phyloP scores from a whole-genome alignment of 1,139 yeast species.

The Kodamaea sp. region DNA sequence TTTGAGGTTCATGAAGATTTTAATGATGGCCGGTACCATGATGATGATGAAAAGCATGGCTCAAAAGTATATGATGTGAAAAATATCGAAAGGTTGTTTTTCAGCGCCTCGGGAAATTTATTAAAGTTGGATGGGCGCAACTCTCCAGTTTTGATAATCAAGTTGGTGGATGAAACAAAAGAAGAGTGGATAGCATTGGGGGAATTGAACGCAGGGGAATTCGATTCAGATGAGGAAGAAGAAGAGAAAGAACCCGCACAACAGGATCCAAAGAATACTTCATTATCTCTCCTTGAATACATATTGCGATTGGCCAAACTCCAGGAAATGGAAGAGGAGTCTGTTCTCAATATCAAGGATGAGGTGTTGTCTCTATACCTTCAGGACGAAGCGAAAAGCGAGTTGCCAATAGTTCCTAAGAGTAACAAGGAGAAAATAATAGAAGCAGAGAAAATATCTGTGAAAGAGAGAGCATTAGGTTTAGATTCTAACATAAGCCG shows the following conservation, averaged over 20 bases:
- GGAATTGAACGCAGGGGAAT: constrained; percentile 37
- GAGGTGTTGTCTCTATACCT: constrained; percentile 67
- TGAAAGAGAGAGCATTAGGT: constrained; percentile 22
- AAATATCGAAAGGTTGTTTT: constrained; percentile 57
- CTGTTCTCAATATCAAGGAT: constrained; percentile 59
- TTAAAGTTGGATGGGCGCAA: constrained; percentile 64
- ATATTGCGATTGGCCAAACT: constrained; percentile 60
- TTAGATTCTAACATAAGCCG: constrained; percentile 39
- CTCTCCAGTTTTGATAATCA: constrained; percentile 70
- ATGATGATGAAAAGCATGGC: constrained; percentile 46
- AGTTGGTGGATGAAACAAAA: constrained; percentile 26
- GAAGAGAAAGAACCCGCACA: constrained; percentile 16
- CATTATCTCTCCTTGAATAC: constrained; percentile 67
- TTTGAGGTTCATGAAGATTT: constrained; percentile 59
- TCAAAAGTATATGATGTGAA: constrained; percentile 38
- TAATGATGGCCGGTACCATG: constrained; percentile 77
- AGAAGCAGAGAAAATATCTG: constrained; percentile 12
- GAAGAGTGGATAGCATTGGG: constrained; percentile 61
- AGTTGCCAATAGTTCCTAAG: constrained; percentile 20
- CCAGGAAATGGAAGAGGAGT: constrained; percentile 60
- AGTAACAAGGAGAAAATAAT: constrained; percentile 17
- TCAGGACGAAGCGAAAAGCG: constrained; percentile 44
- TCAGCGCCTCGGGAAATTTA: constrained; percentile 71
- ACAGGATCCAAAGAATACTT: constrained; percentile 17
- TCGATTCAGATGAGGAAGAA: constrained; percentile 25